Percentiles rank a stretch among this genome's conserved stretches.
Conservation (phyloP, 257 asterid genomes). For the Lavandula angustifolia region DNA sequence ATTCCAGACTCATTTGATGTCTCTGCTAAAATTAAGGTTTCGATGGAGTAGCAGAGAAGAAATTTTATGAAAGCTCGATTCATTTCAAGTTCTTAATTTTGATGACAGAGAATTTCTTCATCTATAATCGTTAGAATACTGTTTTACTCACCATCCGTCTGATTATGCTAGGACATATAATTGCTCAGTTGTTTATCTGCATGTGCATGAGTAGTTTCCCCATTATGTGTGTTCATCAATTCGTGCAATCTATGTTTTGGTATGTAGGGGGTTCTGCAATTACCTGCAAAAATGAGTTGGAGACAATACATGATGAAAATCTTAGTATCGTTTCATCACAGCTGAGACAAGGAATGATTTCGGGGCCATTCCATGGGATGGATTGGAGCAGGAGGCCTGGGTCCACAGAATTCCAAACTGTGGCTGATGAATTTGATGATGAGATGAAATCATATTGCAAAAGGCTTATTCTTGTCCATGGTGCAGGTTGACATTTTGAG, state of each 20-base stretch:
- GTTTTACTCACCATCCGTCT: conserved; percentile 16
- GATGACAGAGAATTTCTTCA: neutral
- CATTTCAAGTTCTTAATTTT: neutral
- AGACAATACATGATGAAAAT: conserved; percentile 67
- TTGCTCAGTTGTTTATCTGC: neutral
- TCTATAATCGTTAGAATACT: neutral
- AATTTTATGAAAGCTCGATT: conserved; percentile 8
- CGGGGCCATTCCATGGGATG: conserved; percentile 59
- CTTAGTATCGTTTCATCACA: conserved; percentile 68
- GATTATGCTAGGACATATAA: neutral
- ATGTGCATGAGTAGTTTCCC: neutral
- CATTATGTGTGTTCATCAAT: neutral
- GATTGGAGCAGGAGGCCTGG: conserved; percentile 96
- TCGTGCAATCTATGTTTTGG: conserved; percentile 18
- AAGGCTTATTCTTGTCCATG: conserved; percentile 78
- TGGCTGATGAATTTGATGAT: conserved; percentile 44
- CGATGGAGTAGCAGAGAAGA: neutral
- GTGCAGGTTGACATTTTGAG: conserved; percentile 70
- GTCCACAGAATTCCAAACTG: conserved; percentile 44
- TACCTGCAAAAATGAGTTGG: conserved; percentile 79
- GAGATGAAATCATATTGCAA: conserved; percentile 44
- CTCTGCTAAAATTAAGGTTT: neutral
- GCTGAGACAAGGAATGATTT: conserved; percentile 69
- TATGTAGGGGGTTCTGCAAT: conserved; percentile 90
- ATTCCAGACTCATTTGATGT: neutral